These are phyloP conservation scores for Podospora comata DNA, from an alignment of 495 filamentous ascomycete species.

Conservation along the genomic window DNA sequence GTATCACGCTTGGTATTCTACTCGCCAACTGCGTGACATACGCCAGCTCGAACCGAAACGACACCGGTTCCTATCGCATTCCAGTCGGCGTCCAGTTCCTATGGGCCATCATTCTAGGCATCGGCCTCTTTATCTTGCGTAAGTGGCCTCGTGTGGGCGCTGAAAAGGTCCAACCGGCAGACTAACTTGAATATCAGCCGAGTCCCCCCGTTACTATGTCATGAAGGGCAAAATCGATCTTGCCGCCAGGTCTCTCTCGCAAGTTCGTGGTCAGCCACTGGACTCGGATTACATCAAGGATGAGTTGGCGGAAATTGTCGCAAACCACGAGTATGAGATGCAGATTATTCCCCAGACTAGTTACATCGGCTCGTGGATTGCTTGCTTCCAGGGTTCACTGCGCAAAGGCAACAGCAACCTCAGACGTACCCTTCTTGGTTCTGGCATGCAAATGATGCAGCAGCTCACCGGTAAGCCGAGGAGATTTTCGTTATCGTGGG, in stretches of 20 bases:
- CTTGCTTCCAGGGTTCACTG: conserved; percentile 59
- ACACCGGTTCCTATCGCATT: conserved; percentile 69
- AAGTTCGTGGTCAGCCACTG: conserved; percentile 62
- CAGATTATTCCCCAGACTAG: conserved; percentile 57
- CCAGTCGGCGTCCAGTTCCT: conserved; percentile 66
- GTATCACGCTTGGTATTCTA: conserved; percentile 69
- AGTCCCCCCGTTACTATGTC: conserved; percentile 78
- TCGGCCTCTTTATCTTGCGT: conserved; percentile 57
- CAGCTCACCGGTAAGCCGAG: conserved; percentile 45
- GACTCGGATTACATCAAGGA: conserved; percentile 62
- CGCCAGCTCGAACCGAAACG: conserved; percentile 57
- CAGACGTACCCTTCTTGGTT: conserved; percentile 69
- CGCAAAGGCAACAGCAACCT: conserved; percentile 55
- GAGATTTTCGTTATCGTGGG: not conserved
- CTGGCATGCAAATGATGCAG: conserved; percentile 68
- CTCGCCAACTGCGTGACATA: conserved; percentile 71
- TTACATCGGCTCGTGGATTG: conserved; percentile 64
- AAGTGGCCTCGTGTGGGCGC: conserved; percentile 6
- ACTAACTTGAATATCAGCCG: conserved; percentile 41
- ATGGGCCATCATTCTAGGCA: conserved; percentile 66
- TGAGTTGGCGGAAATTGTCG: conserved; percentile 76
- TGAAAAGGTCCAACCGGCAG: not conserved
- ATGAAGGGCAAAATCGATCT: conserved; percentile 63
- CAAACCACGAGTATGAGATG: conserved; percentile 77
- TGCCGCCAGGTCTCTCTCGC: conserved; percentile 59